These are phyloP conservation scores for Phaeosphaeriaceae sp. DNA, from an alignment of 2,329 filamentous ascomycete species.

Conservation along the genomic window DNA sequence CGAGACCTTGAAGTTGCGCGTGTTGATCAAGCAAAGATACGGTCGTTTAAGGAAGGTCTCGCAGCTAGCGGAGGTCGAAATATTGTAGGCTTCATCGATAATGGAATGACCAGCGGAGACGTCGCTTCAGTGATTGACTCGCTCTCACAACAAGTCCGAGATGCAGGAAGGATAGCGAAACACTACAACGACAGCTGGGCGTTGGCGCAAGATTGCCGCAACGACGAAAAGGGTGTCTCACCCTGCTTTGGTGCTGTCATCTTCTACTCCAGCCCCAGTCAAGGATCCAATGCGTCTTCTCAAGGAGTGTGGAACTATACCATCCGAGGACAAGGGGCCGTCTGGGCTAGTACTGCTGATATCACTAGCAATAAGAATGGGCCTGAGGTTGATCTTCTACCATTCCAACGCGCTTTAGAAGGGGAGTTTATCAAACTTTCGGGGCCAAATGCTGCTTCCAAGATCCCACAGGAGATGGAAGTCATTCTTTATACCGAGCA, in stretches of 20 bases:
- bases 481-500: constrained; percentile 22
- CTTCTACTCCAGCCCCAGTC: constrained; percentile 26
- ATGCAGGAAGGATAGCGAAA: constrained; percentile 24
- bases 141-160: constrained; percentile 19
- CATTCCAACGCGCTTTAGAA: constrained; percentile 32
- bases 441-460: constrained; percentile 4
- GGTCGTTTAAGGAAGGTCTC: constrained; percentile 25
- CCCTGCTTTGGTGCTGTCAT: constrained; percentile 28
- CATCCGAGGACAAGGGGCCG: constrained; percentile 16
- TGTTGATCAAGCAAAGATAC: constrained; percentile 18
- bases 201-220: constrained; percentile 21
- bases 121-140: constrained; percentile 28
- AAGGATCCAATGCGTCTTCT: constrained; percentile 36
- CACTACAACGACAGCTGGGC: constrained; percentile 14
- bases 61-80: constrained; percentile 15
- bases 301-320: constrained; percentile 35
- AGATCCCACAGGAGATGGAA: constrained; percentile 12
- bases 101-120: constrained; percentile 29
- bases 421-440: constrained; percentile 52
- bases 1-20: too few species aligned
- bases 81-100: constrained; percentile 33
- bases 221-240: constrained; percentile 12
- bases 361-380: constrained; percentile 21
- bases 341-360: constrained; percentile 9
- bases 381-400: constrained; percentile 23